Base-by-base conservation (phyloP, 2,329 filamentous ascomycete genomes). In the Emmonsiellopsis sp. region DNA sequence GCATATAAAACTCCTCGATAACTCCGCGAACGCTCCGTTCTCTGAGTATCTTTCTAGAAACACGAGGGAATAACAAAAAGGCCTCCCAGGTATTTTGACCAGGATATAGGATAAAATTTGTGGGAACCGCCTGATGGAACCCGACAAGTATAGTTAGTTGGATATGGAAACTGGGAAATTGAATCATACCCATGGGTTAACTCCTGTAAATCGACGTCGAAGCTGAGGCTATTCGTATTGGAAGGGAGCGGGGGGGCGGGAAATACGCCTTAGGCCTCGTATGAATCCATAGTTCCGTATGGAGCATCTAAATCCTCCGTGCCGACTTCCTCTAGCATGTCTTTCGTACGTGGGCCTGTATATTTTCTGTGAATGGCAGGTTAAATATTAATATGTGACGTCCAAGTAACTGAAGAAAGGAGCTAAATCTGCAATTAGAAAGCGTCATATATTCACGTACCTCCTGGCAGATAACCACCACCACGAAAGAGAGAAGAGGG, bases 291-390 rank as follows among this genome's bases (percentile, higher is more conserved):
- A 31, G 47, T 47, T 6, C 46, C 48, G 34, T 52, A 49, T 4
- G 45, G 41, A 26, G 38, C 52, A 1, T 60, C 54, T 10, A 54
- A 52, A 38, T 71, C 69, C 20, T 70, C 68, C 1, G 64, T 65
- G 3, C 65, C 61, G 37, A 72, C 56, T 42, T 67, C 60, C 37
- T 66, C 61, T 15, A 71, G 63, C 7, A 76, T 72, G 49, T 82
- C 79, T 52, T 74, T 79, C 4, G 80, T 83, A 37, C 77, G 74
- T 16, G 81, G 81, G 0, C 81, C 81, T 4, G 73, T 81, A 61
- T 84, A 84, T 59, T 74, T 79, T 54, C 78, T 79, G 51, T 52
- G 58, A 35, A 51, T 60, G 35, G 59, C 48, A 37, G 43, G n/a
- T 35, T 35, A 46, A 51, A 30, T 5, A n/a, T 9, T 31, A 16